These are phyloP conservation scores for Penicillium parvum DNA, from an alignment of 495 filamentous ascomycete genomes.

Conservation along the genomic window DNA sequence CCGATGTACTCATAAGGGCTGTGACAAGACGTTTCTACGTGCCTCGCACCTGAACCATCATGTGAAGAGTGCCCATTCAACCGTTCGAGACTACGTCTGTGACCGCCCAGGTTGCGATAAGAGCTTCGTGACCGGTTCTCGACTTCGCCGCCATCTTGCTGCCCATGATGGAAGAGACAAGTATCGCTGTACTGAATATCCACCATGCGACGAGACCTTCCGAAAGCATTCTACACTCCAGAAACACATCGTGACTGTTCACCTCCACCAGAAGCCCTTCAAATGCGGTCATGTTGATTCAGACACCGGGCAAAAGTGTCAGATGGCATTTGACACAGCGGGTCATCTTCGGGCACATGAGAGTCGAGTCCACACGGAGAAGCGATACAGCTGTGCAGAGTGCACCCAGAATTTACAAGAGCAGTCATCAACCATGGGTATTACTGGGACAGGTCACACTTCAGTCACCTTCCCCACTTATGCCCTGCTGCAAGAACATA, in stretches of 20 bases:
- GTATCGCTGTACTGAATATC: conserved; percentile 67
- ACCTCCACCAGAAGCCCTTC: conserved; percentile 65
- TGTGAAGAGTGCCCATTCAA: conserved; percentile 72
- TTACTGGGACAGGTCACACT: conserved; percentile 6
- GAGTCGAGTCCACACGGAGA: conserved; percentile 61
- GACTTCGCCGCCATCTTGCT: conserved; percentile 63
- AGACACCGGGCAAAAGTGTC: conserved; percentile 56
- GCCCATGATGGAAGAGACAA: conserved; percentile 65
- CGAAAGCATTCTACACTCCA: conserved; percentile 85
- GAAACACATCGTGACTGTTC: conserved; percentile 69
- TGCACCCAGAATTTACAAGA: conserved; percentile 44
- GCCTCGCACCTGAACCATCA: conserved; percentile 80
- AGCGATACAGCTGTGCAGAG: conserved; percentile 67
- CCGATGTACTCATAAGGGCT: conserved; percentile 60
- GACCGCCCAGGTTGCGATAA: conserved; percentile 67
- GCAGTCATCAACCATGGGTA: conserved; percentile 12
- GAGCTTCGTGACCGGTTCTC: conserved; percentile 68
- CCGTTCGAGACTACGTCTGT: conserved; percentile 68
- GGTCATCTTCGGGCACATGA: conserved; percentile 66
- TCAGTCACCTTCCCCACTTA: conserved; percentile 65
- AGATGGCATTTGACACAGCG: conserved; percentile 64
- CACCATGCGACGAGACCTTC: conserved; percentile 73
- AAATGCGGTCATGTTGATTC: conserved; percentile 56
- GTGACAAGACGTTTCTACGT: conserved; percentile 77
- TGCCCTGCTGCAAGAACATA: conserved; percentile 64